Evolutionary conservation across 352 stramenopile species (phyloP).

Genomic region (Plasmopara viticola): DNA sequence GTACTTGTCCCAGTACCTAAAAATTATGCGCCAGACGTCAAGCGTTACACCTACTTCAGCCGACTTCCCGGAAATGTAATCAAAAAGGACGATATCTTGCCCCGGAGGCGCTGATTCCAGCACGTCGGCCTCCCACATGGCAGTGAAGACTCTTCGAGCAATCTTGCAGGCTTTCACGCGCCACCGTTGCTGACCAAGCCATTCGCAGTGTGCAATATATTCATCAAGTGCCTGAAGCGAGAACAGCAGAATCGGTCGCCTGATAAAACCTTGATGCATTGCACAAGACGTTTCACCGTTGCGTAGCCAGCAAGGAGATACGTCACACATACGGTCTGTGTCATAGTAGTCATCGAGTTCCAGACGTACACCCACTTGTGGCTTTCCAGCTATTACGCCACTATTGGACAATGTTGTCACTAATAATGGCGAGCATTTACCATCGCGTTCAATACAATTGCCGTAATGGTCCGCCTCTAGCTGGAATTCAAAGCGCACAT

Average conservation of each 20-base stretch:
- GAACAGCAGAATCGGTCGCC: slow-evolving; percentile 63
- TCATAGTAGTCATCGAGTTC: slow-evolving; percentile 71
- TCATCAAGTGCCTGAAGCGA: slow-evolving; percentile 69
- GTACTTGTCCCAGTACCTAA: slow-evolving; percentile 53
- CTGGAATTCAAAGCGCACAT: slow-evolving; percentile 17
- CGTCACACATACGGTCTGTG: slow-evolving; percentile 53
- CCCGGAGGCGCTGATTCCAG: slow-evolving; percentile 9
- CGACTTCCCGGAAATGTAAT: slow-evolving; percentile 32
- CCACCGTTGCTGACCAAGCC: slow-evolving; percentile 29
- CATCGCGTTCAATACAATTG: slow-evolving; percentile 1
- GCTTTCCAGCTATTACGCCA: slow-evolving; percentile 16
- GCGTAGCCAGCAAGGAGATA: slow-evolving; percentile 53
- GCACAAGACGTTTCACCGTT: slow-evolving; percentile 30
- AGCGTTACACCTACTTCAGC: slow-evolving; percentile 35
- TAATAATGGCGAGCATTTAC: slow-evolving; percentile 11
- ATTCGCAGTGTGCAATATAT: slow-evolving; percentile 42
- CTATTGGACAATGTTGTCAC: slow-evolving; percentile 34
- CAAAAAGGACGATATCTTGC: slow-evolving; percentile 33
- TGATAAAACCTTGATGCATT: slow-evolving; percentile 30
- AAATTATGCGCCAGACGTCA: slow-evolving; percentile 57
- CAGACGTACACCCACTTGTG: slow-evolving; percentile 3
- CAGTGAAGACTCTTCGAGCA: slow-evolving; percentile 45
- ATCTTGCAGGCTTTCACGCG: slow-evolving; percentile 44
- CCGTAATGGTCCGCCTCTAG: slow-evolving; percentile 11
- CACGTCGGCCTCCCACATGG: slow-evolving; percentile 46